Conservation (phyloP, 345 rosid genomes). For the Geranium rotundifolium region DNA sequence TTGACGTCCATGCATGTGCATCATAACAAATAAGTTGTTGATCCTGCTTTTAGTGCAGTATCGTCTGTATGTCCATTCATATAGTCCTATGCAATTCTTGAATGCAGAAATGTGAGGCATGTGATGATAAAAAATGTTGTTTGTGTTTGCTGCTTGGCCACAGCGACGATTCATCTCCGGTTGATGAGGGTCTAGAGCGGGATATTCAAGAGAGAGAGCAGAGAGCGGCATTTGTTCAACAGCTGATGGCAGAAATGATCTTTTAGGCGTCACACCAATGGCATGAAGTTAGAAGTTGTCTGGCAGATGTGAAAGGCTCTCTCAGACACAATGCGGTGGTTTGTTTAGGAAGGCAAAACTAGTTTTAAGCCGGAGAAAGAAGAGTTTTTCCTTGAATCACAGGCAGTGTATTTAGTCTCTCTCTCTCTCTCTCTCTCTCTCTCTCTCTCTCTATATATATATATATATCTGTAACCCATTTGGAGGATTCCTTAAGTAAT, state of each 20-base stretch:
- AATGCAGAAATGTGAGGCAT: no score
- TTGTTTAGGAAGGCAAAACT: neutral
- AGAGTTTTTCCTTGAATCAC: neutral
- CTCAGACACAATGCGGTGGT: neutral
- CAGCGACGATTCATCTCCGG: slow-evolving; percentile 18
- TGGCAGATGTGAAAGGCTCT: neutral
- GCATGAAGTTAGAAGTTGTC: neutral
- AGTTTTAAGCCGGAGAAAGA: neutral
- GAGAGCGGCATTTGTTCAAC: slow-evolving; percentile 34
- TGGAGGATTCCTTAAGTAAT: neutral
- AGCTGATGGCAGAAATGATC: slow-evolving; percentile 34
- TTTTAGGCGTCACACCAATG: slow-evolving; percentile 14
- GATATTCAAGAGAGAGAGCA: slow-evolving; percentile 31
- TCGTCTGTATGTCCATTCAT: neutral
- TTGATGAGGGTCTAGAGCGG: slow-evolving; percentile 13
- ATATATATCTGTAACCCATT: neutral
- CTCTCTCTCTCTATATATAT: no score
- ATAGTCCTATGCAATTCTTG: no score
- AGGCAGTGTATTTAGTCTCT: neutral
- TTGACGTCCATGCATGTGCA: no score
- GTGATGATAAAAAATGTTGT: no score
- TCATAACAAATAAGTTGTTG: neutral
- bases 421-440: no score
- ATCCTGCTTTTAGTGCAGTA: no score
- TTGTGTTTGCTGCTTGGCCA: neutral